phyloP scores from a whole-genome alignment of 768 basidiomycete species.

The Leccinum olivaceopallidum region DNA sequence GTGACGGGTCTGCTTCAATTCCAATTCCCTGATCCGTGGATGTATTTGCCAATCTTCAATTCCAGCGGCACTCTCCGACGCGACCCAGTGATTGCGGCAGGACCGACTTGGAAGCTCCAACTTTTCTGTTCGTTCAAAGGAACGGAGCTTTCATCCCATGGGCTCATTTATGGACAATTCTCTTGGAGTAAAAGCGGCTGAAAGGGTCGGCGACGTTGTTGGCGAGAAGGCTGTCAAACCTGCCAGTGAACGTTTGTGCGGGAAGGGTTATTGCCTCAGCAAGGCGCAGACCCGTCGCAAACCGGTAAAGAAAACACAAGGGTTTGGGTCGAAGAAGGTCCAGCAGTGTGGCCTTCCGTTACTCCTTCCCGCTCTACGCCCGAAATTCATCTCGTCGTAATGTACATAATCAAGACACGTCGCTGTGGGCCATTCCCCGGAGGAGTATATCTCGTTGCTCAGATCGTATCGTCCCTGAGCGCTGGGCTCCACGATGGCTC shows the following conservation, averaged over 20 bases:
- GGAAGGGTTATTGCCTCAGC: conserved; percentile 17
- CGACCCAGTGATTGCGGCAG: conserved; percentile 2
- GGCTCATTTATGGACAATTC: conserved; percentile 9
- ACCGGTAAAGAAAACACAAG: conserved; percentile 6
- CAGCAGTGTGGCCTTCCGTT: neutral
- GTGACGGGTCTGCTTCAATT: conserved; percentile 1
- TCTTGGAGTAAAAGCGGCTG: conserved; percentile 22
- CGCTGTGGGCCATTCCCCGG: neutral
- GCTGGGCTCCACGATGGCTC: neutral
- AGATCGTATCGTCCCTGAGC: conserved; percentile 4
- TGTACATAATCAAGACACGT: conserved; percentile 15
- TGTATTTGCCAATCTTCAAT: conserved; percentile 7
- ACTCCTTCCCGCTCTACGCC: conserved; percentile 19
- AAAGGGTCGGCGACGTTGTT: conserved; percentile 1
- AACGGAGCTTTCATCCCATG: conserved; percentile 6
- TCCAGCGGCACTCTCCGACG: conserved; percentile 22
- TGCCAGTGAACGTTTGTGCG: neutral
- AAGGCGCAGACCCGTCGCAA: neutral
- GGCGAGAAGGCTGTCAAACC: conserved; percentile 10
- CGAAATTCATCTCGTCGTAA: conserved; percentile 9
- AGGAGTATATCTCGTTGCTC: conserved; percentile 14
- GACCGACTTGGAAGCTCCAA: conserved; percentile 10
- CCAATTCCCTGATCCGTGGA: conserved; percentile 26
- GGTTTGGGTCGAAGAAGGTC: conserved; percentile 7
- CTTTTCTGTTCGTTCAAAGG: conserved; percentile 7